A percentile compares a stretch with the other conserved stretches of the same genome.
These are phyloP conservation scores for Kockovaella imperatae DNA, from an alignment of 768 basidiomycete species.

Conservation along the genomic window DNA sequence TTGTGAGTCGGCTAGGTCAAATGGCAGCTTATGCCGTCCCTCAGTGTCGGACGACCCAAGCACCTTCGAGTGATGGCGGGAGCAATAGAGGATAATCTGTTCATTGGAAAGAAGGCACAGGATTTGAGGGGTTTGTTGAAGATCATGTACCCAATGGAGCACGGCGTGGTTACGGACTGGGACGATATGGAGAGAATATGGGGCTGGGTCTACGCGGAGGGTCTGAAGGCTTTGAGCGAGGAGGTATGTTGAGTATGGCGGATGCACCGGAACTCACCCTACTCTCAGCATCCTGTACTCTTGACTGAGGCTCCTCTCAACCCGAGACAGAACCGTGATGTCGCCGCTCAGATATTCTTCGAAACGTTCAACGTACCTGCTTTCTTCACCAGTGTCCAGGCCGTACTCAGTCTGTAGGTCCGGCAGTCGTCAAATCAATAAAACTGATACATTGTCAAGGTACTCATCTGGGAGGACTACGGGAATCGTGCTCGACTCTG, in stretches of 20 bases:
- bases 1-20: conserved; percentile 59
- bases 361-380: conserved; percentile 99
- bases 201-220: conserved; percentile 95
- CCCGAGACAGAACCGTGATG: conserved; percentile 89
- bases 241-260: conserved; percentile 56
- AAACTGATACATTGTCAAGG: conserved; percentile 48
- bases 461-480: conserved; percentile 98
- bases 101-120: conserved; percentile 91
- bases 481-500: conserved; percentile 97
- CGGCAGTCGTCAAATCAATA: background rate
- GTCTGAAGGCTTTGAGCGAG: conserved; percentile 88
- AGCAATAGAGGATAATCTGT: conserved; percentile 80
- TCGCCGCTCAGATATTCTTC: conserved; percentile 97
- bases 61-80: conserved; percentile 98
- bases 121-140: conserved; percentile 91
- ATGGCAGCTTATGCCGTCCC: background rate
- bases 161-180: conserved; percentile 98
- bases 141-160: conserved; percentile 99
- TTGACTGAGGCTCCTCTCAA: conserved; percentile 96
- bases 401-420: conserved; percentile 84
- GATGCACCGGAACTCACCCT: background rate
- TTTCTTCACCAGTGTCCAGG: conserved; percentile 91
- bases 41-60: conserved; percentile 89
- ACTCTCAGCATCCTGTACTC: conserved; percentile 79
- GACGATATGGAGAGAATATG: conserved; percentile 99